A percentile compares a stretch with the other conserved stretches of the same genome.
These are phyloP conservation scores for Spinacia oleracea DNA, from an alignment of 179 eudicot species.

Conservation along the genomic window DNA sequence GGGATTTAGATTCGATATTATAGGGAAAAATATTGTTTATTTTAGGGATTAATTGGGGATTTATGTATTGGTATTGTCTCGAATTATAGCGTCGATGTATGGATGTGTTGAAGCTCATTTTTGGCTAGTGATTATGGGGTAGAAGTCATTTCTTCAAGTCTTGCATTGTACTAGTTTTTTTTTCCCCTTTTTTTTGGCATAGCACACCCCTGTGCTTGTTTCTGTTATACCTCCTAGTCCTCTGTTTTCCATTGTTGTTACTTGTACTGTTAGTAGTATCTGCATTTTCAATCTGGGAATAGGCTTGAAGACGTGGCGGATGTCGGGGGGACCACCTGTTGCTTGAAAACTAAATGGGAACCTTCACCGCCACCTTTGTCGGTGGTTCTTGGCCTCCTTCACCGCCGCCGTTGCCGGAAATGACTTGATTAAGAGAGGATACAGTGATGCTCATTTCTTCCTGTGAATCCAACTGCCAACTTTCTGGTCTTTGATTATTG, in stretches of 20 bases:
- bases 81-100: constrained; percentile 20
- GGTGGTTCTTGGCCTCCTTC: background rate
- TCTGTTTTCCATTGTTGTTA: background rate
- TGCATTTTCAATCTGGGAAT: background rate
- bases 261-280: background rate
- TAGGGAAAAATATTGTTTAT: constrained; percentile 23
- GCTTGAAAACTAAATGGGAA: background rate
- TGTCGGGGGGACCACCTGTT: constrained; percentile 3
- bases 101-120: background rate
- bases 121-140: background rate
- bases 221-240: constrained; percentile 26
- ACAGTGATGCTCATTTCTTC: constrained; percentile 43
- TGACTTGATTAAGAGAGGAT: constrained; percentile 37
- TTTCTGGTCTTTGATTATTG: background rate
- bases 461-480: constrained; percentile 2
- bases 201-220: constrained; percentile 54
- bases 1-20: constrained; percentile 13
- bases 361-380: too few species aligned
- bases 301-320: constrained; percentile 23
- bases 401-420: constrained; percentile 16
- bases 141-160: too few species aligned
- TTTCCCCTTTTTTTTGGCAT: too few species aligned
- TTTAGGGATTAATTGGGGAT: constrained; percentile 11
- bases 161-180: too few species aligned
- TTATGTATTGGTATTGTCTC: constrained; percentile 12